A percentile compares a stretch with the other conserved stretches of the same genome.
phyloP scores from a whole-genome alignment of 352 stramenopile genomes.

The Globisporangium okanoganense region DNA sequence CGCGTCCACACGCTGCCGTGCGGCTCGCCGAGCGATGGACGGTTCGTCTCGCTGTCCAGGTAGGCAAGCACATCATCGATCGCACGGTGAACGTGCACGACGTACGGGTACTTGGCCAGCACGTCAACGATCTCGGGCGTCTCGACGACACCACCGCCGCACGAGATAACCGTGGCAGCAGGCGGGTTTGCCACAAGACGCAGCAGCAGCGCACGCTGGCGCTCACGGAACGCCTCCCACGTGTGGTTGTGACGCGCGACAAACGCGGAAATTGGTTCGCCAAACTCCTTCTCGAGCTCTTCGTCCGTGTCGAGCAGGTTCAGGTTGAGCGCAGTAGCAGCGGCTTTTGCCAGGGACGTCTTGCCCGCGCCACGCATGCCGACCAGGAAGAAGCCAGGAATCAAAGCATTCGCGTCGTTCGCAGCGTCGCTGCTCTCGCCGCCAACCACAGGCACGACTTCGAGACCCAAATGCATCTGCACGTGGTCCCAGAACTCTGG shows the following conservation, averaged over 20 bases:
- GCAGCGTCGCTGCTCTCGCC: slow-evolving; percentile 12
- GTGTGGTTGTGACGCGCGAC: slow-evolving; percentile 53
- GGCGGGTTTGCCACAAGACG: slow-evolving; percentile 57
- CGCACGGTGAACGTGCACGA: slow-evolving; percentile 64
- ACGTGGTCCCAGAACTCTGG: slow-evolving; percentile 94
- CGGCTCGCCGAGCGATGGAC: slow-evolving; percentile 55
- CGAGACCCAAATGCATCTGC: slow-evolving; percentile 53
- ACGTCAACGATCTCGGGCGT: slow-evolving; percentile 55
- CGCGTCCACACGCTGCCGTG: slow-evolving; percentile 58
- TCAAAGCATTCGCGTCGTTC: slow-evolving; percentile 7
- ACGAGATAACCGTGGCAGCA: slow-evolving; percentile 71
- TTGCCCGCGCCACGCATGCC: slow-evolving; percentile 88
- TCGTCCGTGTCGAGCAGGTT: slow-evolving; percentile 77
- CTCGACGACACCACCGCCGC: slow-evolving; percentile 82
- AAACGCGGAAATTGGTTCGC: slow-evolving; percentile 63
- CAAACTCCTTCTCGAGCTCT: slow-evolving; percentile 62
- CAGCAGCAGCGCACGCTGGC: slow-evolving; percentile 56
- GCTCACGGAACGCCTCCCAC: slow-evolving; percentile 77
- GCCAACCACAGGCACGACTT: slow-evolving; percentile 44
- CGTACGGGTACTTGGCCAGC: slow-evolving; percentile 59
- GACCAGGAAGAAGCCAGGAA: slow-evolving; percentile 73
- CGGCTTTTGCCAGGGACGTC: slow-evolving; percentile 64
- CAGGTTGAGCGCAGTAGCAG: slow-evolving; percentile 42
- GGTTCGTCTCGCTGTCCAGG: slow-evolving; percentile 42
- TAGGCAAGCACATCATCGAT: slow-evolving; percentile 72